Conservation (phyloP, 208 protist genomes). For the Tritrichomonas foetus region DNA sequence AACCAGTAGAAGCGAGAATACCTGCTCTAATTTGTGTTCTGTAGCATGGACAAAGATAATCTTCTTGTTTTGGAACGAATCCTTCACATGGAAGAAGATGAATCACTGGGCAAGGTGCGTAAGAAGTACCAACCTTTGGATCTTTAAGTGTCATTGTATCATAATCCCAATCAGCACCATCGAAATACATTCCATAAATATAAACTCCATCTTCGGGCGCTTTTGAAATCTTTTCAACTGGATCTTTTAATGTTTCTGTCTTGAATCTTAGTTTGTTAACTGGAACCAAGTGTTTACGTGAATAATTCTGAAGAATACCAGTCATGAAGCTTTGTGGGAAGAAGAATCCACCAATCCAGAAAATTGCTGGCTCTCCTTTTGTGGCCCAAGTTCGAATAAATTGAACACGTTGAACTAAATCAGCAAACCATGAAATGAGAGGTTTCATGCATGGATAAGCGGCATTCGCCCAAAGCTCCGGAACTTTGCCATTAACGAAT, state of each 20-base stretch:
- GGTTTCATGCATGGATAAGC: slow-evolving; percentile 88
- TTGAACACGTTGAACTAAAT: slow-evolving; percentile 77
- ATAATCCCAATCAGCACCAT: slow-evolving; percentile 79
- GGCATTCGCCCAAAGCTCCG: slow-evolving; percentile 70
- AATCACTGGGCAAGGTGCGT: slow-evolving; percentile 66
- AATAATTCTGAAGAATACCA: slow-evolving; percentile 80
- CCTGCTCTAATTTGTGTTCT: slow-evolving; percentile 80
- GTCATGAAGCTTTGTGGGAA: slow-evolving; percentile 97
- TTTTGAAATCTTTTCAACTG: slow-evolving; percentile 26
- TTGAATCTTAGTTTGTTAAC: slow-evolving; percentile 86
- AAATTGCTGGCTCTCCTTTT: slow-evolving; percentile 73
- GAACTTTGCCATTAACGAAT: slow-evolving; percentile 85
- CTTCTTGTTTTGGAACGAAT: background rate
- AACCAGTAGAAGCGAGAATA: slow-evolving; percentile 85
- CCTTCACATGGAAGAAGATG: background rate
- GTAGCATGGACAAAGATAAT: slow-evolving; percentile 83
- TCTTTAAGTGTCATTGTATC: slow-evolving; percentile 42
- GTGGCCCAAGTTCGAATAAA: slow-evolving; percentile 83
- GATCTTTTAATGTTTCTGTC: slow-evolving; percentile 70
- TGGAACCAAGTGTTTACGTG: slow-evolving; percentile 80
- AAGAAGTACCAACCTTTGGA: slow-evolving; percentile 48
- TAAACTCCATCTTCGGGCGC: slow-evolving; percentile 78
- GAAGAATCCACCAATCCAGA: slow-evolving; percentile 91
- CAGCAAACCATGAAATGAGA: slow-evolving; percentile 85
- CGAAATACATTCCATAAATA: slow-evolving; percentile 87